Conservation (phyloP, 345 rosid species). For the Eucalyptus virginea region DNA sequence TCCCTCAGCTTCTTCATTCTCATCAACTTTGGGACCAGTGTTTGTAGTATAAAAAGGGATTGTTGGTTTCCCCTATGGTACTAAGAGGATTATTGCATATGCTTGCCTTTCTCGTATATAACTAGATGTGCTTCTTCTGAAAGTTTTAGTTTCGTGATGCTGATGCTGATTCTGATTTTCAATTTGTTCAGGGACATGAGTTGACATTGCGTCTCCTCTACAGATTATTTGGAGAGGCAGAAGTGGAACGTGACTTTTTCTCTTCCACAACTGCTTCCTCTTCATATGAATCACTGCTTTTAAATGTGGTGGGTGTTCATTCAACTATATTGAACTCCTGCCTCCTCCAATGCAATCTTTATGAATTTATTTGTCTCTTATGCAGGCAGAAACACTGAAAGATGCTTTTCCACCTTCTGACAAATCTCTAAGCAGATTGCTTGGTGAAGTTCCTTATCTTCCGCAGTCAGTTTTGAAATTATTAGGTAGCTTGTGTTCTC, state of each 20-base stretch:
- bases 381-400: constrained; percentile 87
- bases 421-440: constrained; percentile 88
- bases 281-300: constrained; percentile 72
- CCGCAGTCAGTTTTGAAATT: constrained; percentile 76
- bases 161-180: constrained; percentile 22
- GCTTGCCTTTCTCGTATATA: neutral
- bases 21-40: neutral
- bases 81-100: neutral
- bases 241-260: constrained; percentile 91
- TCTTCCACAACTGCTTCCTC: constrained; percentile 88
- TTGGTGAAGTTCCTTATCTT: constrained; percentile 84
- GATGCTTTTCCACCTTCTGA: constrained; percentile 98
- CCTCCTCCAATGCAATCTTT: neutral
- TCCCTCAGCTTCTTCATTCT: neutral
- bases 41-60: neutral
- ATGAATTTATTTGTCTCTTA: neutral
- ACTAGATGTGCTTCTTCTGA: neutral
- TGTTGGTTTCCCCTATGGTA: neutral
- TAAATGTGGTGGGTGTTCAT: constrained; percentile 57
- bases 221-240: constrained; percentile 88
- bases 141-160: neutral
- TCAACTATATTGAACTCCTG: neutral
- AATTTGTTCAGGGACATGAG: constrained; percentile 94
- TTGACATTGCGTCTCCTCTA: constrained; percentile 92
- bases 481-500: constrained; percentile 75